Evolutionary conservation across 176 grass and related monocot species (phyloP).

Genomic region (Cenchrus americanus): DNA sequence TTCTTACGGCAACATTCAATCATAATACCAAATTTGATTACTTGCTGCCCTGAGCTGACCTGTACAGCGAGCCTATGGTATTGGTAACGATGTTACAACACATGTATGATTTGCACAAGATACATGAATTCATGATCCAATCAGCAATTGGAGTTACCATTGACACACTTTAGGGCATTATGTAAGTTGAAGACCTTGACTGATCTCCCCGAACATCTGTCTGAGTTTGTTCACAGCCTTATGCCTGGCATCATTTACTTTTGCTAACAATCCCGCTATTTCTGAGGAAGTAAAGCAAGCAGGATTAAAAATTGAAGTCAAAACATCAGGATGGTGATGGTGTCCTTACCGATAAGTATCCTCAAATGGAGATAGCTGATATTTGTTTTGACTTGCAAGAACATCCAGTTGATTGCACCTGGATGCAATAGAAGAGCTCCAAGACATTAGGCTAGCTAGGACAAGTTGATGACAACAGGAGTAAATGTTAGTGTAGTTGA

Average conservation of each 20-base stretch:
- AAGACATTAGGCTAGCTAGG: background rate
- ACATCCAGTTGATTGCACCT: constrained; percentile 46
- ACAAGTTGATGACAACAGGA: background rate
- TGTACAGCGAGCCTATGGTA: background rate
- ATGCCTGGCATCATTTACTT: constrained; percentile 49
- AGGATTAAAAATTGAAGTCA: background rate
- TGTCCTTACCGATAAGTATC: constrained; percentile 60
- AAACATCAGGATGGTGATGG: background rate
- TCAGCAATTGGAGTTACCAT: background rate
- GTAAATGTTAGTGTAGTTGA: background rate
- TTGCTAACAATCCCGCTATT: constrained; percentile 40
- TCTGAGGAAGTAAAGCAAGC: constrained; percentile 34
- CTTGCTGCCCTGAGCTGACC: background rate
- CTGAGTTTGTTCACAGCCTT: constrained; percentile 51
- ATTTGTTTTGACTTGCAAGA: constrained; percentile 58
- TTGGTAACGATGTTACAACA: background rate
- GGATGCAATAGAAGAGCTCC: constrained; percentile 39
- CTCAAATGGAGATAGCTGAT: constrained; percentile 67
- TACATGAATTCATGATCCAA: background rate
- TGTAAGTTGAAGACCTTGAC: background rate
- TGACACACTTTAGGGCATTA: background rate
- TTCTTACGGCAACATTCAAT: background rate
- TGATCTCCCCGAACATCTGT: constrained; percentile 35
- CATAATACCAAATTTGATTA: background rate
- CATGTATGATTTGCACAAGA: background rate